Percentiles rank a stretch among this genome's conserved stretches.
These are phyloP conservation scores for Hypomontagnella monticulosa DNA, from an alignment of 495 filamentous ascomycete genomes.

Conservation along the genomic window DNA sequence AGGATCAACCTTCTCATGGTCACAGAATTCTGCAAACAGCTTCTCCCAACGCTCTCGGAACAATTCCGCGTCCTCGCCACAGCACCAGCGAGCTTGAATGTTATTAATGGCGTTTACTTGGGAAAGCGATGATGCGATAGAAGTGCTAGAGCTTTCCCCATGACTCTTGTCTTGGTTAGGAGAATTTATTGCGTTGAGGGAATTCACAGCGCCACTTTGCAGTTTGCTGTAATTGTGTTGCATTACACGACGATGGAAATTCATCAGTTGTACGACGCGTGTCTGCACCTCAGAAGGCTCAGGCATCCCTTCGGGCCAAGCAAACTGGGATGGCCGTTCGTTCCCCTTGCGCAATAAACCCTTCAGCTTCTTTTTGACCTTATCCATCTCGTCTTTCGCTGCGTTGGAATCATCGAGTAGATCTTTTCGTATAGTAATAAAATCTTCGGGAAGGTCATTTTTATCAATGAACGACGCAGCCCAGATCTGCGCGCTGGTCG, in stretches of 20 bases:
- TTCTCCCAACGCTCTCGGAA: constrained; percentile 99
- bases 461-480: constrained; percentile 86
- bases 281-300: constrained; percentile 90
- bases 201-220: constrained; percentile 67
- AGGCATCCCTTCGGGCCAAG: constrained; percentile 95
- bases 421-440: constrained; percentile 90
- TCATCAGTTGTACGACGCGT: constrained; percentile 96
- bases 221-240: constrained; percentile 86
- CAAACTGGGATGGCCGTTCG: constrained; percentile 89
- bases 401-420: constrained; percentile 97
- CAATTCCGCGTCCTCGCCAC: constrained; percentile 91
- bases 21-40: constrained; percentile 94
- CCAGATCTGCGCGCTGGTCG: constrained; percentile 97
- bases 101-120: constrained; percentile 67
- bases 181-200: constrained; percentile 64
- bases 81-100: constrained; percentile 95
- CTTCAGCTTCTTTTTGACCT: constrained; percentile 99
- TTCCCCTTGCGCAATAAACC: constrained; percentile 86
- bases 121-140: constrained; percentile 57
- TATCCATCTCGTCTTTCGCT: constrained; percentile 99
- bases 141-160: constrained; percentile 50
- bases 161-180: constrained; percentile 52
- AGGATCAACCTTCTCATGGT: constrained; percentile 96
- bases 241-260: constrained; percentile 95
- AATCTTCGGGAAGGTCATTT: constrained; percentile 83